These are phyloP conservation scores for Trichosanthes truncata DNA, from an alignment of 306 rosid species.

Conservation along the genomic window DNA sequence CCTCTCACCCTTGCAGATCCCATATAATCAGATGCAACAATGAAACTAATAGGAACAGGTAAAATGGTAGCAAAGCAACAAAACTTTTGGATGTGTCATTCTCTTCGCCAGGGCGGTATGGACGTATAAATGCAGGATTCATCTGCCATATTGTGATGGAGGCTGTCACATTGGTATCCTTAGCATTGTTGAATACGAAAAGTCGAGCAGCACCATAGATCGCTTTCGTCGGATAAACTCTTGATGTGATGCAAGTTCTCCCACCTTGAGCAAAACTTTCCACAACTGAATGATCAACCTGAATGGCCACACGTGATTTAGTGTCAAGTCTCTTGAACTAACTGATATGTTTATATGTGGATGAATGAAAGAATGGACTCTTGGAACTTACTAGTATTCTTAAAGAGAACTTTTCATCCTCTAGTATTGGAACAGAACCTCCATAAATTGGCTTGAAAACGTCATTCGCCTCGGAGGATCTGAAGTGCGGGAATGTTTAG, in stretches of 20 bases:
- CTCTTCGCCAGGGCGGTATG: slow-evolving; percentile 15
- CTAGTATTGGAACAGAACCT: slow-evolving; percentile 54
- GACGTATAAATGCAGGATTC: slow-evolving; percentile 90
- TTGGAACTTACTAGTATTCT: slow-evolving; percentile 53
- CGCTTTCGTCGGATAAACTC: slow-evolving; percentile 89
- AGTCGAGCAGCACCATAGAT: slow-evolving; percentile 72
- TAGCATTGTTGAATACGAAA: slow-evolving; percentile 80
- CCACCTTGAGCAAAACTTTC: slow-evolving; percentile 97
- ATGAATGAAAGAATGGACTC: background rate
- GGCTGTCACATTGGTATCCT: slow-evolving; percentile 47
- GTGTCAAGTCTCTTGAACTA: background rate
- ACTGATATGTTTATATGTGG: background rate
- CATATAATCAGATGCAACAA: background rate
- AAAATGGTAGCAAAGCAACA: background rate
- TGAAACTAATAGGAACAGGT: background rate
- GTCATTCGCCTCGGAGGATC: slow-evolving; percentile 73
- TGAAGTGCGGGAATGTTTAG: background rate
- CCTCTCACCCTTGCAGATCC: background rate
- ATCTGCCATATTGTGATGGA: slow-evolving; percentile 77
- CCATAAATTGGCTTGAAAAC: slow-evolving; percentile 50
- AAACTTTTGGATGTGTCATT: background rate
- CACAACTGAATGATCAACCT: slow-evolving; percentile 87
- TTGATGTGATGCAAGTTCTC: slow-evolving; percentile 54
- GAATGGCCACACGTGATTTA: background rate
- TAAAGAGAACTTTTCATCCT: slow-evolving; percentile 55